Evolutionary conservation across 2,329 filamentous ascomycete species (phyloP), one percentile per base, ranked within the genome.

Genomic region (Nemania abortiva): DNA sequence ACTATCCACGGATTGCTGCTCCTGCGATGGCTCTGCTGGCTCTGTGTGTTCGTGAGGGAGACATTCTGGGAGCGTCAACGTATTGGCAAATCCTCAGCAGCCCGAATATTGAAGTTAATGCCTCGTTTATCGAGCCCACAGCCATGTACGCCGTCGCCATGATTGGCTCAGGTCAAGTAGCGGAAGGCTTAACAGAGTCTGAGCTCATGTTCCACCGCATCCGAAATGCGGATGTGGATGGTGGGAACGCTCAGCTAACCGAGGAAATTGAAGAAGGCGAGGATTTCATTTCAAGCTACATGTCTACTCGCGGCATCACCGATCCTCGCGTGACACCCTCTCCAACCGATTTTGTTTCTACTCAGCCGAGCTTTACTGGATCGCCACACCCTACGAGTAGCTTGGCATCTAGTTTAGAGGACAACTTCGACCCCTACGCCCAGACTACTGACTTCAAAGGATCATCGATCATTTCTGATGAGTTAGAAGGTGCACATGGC

Each of bases 371-470:
- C 0, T 88, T 84, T 29, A 75, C 79, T 15, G 78, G 84, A n/a
- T 86, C 86, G 4, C 82, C 86, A 11, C 89, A 84, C 66, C 79
- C 87, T 53, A 85, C 88, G 1, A 85, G 88, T 11, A 82, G 86
- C 2, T 86, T 86, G 6, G 85, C 87, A 6, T 86, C 90, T 4
- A 87, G 88, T 63, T 90, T 89, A 66, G 92, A 97, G 76, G 95
- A 98, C 73, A 90, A 90, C 7, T 97, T 92, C 76, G 96, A 99
- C 77, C 96, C 96, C 1, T 97, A 98, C 78, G 93, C 92, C 15
- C 90, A 92, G 76, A 94, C 89, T 73, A 97, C 94, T 39, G 96
- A 99, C 80, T 95, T 96, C 85, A 95, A 95, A 81, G 95, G 94
- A 49, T 98, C 96, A 13, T 91, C 94, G 18, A 86, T 94, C 67